Evolutionary conservation across 345 rosid genomes (phyloP), one percentile per base, ranked within the genome.

Genomic region (Eucalyptus coolabah): DNA sequence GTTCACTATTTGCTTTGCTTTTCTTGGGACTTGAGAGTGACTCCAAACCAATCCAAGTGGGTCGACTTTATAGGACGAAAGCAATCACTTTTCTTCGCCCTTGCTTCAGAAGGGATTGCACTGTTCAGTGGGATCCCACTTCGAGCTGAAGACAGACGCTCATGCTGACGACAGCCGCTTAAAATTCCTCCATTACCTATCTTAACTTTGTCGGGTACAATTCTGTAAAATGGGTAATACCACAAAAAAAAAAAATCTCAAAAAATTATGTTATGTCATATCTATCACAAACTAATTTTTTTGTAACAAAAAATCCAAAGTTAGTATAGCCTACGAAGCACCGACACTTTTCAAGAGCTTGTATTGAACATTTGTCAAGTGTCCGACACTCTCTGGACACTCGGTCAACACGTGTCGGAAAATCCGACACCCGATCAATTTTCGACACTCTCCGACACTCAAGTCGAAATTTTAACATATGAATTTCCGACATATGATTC

Each of bases 241-340:
- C 53, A 50, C 81, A 5, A 0, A 3, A 6, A 69, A 6, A 69
- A 34, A 34, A 1, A 32, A 16, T 50, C 12, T 32, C 42, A 16
- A 69, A 69, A 17, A 8, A 8, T 32, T 67, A 17, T 9, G 4
- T 32, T 8, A n/a, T n/a, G 19, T 16, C 19, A 28, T 1, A 8
- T 32, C 1, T 17, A 32, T 1, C 12, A 2, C 2, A 65, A 15
- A 65, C 0, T 8, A n/a, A n/a, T 65, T n/a, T 16, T n/a, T 15
- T 4, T 17, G 5, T n/a, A 15, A 4, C 21, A 30, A 12, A 28
- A 63, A 63, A 4, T n/a, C 12, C 2, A 6, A n/a, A 65, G 0
- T 2, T 65, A 7, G 17, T 65, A n/a, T 16, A 65, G 3, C 3
- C n/a, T n/a, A n/a, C n/a, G n/a, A n/a, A n/a, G n/a, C n/a, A n/a